phyloP scores from a whole-genome alignment of 257 asterid species.

The Lavandula angustifolia region DNA sequence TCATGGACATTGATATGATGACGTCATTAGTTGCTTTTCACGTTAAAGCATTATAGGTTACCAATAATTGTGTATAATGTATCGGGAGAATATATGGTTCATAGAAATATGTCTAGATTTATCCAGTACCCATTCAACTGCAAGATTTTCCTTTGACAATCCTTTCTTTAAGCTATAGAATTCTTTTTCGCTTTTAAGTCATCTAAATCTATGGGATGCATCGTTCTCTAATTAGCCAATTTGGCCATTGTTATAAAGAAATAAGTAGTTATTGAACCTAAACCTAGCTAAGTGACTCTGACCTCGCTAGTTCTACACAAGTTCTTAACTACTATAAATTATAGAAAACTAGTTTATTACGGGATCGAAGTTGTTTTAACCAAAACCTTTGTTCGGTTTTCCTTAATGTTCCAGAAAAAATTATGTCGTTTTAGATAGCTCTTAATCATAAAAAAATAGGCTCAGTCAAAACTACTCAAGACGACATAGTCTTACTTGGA shows the following conservation, averaged over 20 bases:
- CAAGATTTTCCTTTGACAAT: background rate
- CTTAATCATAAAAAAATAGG: no score
- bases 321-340: background rate
- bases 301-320: conserved; percentile 13
- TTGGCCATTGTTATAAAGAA: conserved; percentile 24
- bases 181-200: conserved; percentile 3
- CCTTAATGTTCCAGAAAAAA: no score
- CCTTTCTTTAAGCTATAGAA: conserved; percentile 20
- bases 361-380: background rate
- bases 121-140: no score
- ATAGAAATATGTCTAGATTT: no score
- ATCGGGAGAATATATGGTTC: no score
- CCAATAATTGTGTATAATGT: background rate
- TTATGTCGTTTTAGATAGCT: no score
- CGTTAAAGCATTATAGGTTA: conserved; percentile 18
- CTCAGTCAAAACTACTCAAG: no score
- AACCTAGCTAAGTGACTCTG: conserved; percentile 23
- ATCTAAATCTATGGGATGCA: conserved; percentile 20
- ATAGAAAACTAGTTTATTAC: background rate
- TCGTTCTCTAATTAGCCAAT: conserved; percentile 22
- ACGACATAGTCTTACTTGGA: no score
- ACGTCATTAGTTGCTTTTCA: conserved; percentile 3
- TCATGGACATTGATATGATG: background rate
- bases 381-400: no score
- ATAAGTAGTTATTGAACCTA: conserved; percentile 28